Percentiles rank a stretch among this genome's conserved stretches.
Conservation (phyloP, 257 asterid species). For the Salvia splendens region DNA sequence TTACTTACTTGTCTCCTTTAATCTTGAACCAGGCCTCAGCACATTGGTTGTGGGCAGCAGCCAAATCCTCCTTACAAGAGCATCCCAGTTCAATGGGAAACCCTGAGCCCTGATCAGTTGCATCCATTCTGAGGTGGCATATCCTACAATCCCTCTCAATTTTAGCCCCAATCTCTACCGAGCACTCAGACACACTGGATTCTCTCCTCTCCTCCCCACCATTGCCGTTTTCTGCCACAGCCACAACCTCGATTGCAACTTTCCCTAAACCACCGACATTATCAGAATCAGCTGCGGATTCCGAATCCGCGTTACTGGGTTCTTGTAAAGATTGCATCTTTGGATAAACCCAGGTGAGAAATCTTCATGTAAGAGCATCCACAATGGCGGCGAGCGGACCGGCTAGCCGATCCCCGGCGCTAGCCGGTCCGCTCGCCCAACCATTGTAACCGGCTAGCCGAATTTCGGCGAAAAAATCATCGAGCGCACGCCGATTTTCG, state of each 20-base stretch:
- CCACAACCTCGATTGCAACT: constrained; percentile 17
- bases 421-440: no score
- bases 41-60: constrained; percentile 78
- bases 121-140: constrained; percentile 71
- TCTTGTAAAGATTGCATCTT: constrained; percentile 56
- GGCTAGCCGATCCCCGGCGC: no score
- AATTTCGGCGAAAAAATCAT: no score
- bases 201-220: constrained; percentile 36
- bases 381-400: no score
- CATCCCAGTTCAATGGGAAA: constrained; percentile 68
- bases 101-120: constrained; percentile 51
- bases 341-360: constrained; percentile 38
- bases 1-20: constrained; percentile 69
- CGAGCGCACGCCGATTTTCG: no score
- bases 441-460: no score
- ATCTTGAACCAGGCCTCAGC: constrained; percentile 87
- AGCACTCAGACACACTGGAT: constrained; percentile 54
- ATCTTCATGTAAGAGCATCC: constrained; percentile 67
- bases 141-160: constrained; percentile 67
- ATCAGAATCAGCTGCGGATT: constrained; percentile 26
- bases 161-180: constrained; percentile 57
- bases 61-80: constrained; percentile 77
- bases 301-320: constrained; percentile 49
- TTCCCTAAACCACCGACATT: constrained; percentile 25
- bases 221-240: no score